These are phyloP conservation scores for Naganishia sp. DNA, from an alignment of 1,284 basidiomycete genomes.

Conservation along the genomic window DNA sequence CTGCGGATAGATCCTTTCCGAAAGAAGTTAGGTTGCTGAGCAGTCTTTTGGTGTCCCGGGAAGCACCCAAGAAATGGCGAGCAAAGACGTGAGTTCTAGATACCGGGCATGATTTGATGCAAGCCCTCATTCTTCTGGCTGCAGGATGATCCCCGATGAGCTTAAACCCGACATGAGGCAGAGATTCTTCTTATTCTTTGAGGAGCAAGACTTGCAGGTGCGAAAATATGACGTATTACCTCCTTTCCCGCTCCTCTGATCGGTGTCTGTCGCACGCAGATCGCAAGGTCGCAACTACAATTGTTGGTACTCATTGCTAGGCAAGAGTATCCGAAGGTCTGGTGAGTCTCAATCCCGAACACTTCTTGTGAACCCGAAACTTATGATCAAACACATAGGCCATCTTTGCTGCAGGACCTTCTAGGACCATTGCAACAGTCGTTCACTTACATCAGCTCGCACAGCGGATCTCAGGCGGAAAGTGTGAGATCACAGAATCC, in stretches of 20 bases:
- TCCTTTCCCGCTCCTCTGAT: not conserved
- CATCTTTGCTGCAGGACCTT: slow-evolving; percentile 33
- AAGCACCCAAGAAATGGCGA: slow-evolving; percentile 53
- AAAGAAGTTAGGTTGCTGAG: slow-evolving; percentile 49
- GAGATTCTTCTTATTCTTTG: slow-evolving; percentile 50
- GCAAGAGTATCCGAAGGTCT: slow-evolving; percentile 47
- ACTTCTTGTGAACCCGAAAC: no score
- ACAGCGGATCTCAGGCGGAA: slow-evolving; percentile 13
- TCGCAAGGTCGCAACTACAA: slow-evolving; percentile 51
- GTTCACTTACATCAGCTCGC: slow-evolving; percentile 37
- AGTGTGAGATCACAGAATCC: not conserved
- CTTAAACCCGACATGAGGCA: slow-evolving; percentile 49
- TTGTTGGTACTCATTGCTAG: slow-evolving; percentile 50
- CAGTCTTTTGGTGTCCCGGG: slow-evolving; percentile 48
- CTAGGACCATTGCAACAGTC: slow-evolving; percentile 36
- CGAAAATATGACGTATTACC: no score
- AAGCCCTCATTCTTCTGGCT: not conserved
- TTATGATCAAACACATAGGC: slow-evolving; percentile 25
- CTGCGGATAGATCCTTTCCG: slow-evolving; percentile 42
- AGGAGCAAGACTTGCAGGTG: slow-evolving; percentile 49
- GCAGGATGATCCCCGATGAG: slow-evolving; percentile 48
- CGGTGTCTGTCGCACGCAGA: slow-evolving; percentile 36
- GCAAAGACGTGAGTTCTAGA: slow-evolving; percentile 44
- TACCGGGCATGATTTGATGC: not conserved
- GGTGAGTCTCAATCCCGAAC: not conserved